phyloP scores from a whole-genome alignment of 495 filamentous ascomycete genomes.

The Neurospora sp. region DNA sequence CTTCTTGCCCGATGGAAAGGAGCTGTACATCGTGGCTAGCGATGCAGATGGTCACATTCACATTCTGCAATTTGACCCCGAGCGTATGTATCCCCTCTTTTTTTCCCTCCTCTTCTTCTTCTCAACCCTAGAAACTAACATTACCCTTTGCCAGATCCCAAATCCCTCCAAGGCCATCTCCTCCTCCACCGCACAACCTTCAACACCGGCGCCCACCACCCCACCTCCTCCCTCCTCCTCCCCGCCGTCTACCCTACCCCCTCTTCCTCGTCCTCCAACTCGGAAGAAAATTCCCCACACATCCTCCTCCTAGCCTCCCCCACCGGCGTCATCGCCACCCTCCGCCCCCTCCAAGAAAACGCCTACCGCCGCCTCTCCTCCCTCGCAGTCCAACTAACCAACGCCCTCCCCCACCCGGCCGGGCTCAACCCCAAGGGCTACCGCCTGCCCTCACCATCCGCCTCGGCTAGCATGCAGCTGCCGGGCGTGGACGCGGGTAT shows the following conservation, averaged over 20 bases:
- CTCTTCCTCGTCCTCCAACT: slow-evolving; percentile 8
- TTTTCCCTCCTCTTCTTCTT: background rate
- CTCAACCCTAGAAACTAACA: slow-evolving; percentile 12
- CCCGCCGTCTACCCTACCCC: slow-evolving; percentile 41
- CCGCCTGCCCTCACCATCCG: slow-evolving; percentile 31
- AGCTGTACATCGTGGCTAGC: slow-evolving; percentile 70
- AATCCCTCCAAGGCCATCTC: slow-evolving; percentile 78
- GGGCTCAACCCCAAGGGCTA: slow-evolving; percentile 77
- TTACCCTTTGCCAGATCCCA: slow-evolving; percentile 60
- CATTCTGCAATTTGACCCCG: slow-evolving; percentile 87
- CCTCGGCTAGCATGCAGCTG: slow-evolving; percentile 14
- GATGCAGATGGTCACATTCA: slow-evolving; percentile 82
- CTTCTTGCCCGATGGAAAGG: slow-evolving; percentile 77
- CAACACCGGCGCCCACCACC: slow-evolving; percentile 64
- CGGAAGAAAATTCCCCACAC: slow-evolving; percentile 34
- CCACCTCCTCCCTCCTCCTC: slow-evolving; percentile 63
- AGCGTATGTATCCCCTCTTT: slow-evolving; percentile 39
- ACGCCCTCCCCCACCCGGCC: slow-evolving; percentile 60
- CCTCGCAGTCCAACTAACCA: slow-evolving; percentile 69
- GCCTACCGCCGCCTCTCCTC: slow-evolving; percentile 73
- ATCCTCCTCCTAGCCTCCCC: slow-evolving; percentile 59
- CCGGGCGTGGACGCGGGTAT: slow-evolving; percentile 37
- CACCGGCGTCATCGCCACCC: slow-evolving; percentile 63
- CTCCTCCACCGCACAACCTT: slow-evolving; percentile 81
- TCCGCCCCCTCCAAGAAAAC: slow-evolving; percentile 69